phyloP scores from a whole-genome alignment of 2,329 filamentous ascomycete genomes.

The Colletotrichum lini region DNA sequence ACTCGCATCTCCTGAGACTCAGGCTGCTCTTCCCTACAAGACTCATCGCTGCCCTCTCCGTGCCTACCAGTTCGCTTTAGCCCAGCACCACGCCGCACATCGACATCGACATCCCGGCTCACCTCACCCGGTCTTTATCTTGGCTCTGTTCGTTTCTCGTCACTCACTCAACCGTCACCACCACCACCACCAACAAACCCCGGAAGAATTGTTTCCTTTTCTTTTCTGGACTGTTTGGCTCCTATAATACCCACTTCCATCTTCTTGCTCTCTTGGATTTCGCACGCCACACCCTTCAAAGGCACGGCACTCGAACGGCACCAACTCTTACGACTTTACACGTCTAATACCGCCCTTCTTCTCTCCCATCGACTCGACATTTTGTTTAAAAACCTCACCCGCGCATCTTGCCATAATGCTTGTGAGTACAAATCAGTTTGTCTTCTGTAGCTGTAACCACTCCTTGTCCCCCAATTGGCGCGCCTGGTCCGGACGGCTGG shows the following conservation, averaged over 20 bases:
- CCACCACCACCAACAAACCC: constrained; percentile 13
- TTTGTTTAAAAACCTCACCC: neutral
- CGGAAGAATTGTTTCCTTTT: constrained; percentile 24
- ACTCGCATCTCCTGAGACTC: neutral
- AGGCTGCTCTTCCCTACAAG: neutral
- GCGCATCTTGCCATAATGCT: constrained; percentile 27
- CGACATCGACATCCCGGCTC: constrained; percentile 20
- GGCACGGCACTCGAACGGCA: constrained; percentile 18
- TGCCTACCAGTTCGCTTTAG: constrained; percentile 21
- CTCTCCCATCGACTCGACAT: constrained; percentile 10
- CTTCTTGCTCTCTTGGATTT: constrained; percentile 35
- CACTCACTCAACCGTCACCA: constrained; percentile 37
- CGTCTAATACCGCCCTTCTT: constrained; percentile 7
- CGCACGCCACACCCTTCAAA: constrained; percentile 9
- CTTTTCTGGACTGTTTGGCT: constrained; percentile 12
- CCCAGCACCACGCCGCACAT: constrained; percentile 11
- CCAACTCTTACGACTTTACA: constrained; percentile 7
- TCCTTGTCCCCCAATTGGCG: constrained; percentile 18
- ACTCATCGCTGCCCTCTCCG: constrained; percentile 16
- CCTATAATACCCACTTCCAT: constrained; percentile 19
- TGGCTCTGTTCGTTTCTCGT: constrained; percentile 40
- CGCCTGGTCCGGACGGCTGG: neutral
- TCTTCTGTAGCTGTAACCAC: constrained; percentile 19
- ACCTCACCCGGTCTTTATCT: constrained; percentile 8
- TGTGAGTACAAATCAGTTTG: constrained; percentile 27